Evolutionary conservation across 495 filamentous ascomycete species (phyloP).

Genomic region (Penicillium roqueforti): DNA sequence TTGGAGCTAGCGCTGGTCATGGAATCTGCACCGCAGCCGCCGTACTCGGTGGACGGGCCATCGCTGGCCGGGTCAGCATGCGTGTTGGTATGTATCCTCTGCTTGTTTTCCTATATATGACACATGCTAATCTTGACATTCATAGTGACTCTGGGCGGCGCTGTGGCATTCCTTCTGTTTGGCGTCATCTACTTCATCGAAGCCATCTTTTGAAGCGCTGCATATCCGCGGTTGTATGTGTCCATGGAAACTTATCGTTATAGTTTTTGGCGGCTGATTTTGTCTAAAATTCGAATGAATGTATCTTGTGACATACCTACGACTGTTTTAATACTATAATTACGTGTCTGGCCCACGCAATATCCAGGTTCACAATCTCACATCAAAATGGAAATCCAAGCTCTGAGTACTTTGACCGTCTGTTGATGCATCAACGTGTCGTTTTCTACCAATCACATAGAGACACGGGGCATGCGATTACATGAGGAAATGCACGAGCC

Average conservation of each 20-base stretch:
- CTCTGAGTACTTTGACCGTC: no score
- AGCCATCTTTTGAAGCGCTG: conserved; percentile 52
- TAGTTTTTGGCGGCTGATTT: conserved; percentile 12
- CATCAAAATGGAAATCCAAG: no score
- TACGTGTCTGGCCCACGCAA: conserved; percentile 9
- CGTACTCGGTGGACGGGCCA: conserved; percentile 88
- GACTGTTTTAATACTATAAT: conserved; percentile 25
- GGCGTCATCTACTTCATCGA: conserved; percentile 88
- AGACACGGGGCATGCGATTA: no score
- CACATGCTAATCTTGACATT: conserved; percentile 17
- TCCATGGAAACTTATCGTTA: conserved; percentile 1
- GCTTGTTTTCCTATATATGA: neutral
- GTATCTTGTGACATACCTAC: conserved; percentile 18
- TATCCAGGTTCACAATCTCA: conserved; percentile 8
- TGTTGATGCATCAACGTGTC: no score
- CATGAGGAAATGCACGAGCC: no score
- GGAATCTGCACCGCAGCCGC: conserved; percentile 85
- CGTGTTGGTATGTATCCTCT: conserved; percentile 76
- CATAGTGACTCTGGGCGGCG: conserved; percentile 89
- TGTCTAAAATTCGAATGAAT: conserved; percentile 18
- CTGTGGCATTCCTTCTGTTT: conserved; percentile 85
- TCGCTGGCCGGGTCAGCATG: conserved; percentile 91
- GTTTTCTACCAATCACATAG: no score
- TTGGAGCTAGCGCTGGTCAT: conserved; percentile 84
- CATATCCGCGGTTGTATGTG: conserved; percentile 15